phyloP scores from a whole-genome alignment of 1,284 basidiomycete species.

The Chiua sp. region DNA sequence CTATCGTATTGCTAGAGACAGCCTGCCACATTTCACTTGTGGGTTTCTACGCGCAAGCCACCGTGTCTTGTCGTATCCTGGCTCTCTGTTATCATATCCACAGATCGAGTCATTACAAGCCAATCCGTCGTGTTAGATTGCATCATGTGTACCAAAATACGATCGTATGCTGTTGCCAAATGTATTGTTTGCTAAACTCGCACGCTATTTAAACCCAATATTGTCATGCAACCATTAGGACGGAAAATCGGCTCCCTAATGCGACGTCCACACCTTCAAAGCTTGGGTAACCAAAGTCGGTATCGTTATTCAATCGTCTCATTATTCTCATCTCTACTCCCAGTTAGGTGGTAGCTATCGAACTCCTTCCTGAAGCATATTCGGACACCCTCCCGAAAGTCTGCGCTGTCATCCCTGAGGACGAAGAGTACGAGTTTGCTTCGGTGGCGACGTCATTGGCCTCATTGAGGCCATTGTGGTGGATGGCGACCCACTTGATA shows the following conservation, averaged over 20 bases:
- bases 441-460: constrained; percentile 62
- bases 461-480: constrained; percentile 56
- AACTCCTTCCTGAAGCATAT: constrained; percentile 80
- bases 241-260: constrained; percentile 80
- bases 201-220: too few species aligned
- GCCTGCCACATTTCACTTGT: neutral
- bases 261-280: constrained; percentile 85
- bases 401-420: constrained; percentile 86
- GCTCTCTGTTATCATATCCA: neutral
- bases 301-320: neutral
- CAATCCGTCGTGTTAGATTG: constrained; percentile 9
- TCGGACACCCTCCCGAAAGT: constrained; percentile 66
- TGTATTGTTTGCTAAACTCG: neutral
- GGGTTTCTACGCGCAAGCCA: too few species aligned
- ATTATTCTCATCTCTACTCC: constrained; percentile 14
- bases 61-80: constrained; percentile 18
- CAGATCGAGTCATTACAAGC: constrained; percentile 17
- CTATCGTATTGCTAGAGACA: constrained; percentile 15
- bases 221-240: constrained; percentile 47
- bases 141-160: constrained; percentile 8
- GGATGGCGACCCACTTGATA: constrained; percentile 65
- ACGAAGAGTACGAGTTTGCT: constrained; percentile 80
- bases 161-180: too few species aligned
- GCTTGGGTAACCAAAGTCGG: constrained; percentile 81
- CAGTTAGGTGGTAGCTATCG: constrained; percentile 89